A percentile compares a stretch with the other conserved stretches of the same genome.
These are phyloP conservation scores for Penicillium mononematosum DNA, from an alignment of 495 filamentous ascomycete species.

Conservation along the genomic window DNA sequence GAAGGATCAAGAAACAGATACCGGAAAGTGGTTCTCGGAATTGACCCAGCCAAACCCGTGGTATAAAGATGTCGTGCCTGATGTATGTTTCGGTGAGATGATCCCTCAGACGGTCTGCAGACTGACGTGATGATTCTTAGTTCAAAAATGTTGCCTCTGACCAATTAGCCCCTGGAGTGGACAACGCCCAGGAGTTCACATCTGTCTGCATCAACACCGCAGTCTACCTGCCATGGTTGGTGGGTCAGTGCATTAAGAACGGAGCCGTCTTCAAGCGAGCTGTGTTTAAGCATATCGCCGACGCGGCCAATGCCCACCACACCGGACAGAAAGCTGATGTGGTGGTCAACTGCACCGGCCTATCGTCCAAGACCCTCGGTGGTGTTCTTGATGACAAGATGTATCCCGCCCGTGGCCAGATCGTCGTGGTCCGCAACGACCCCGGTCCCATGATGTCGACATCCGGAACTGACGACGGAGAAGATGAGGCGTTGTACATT, in stretches of 20 bases:
- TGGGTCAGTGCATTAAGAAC: constrained; percentile 67
- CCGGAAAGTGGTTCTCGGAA: constrained; percentile 57
- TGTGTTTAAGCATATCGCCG: constrained; percentile 66
- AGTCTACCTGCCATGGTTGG: constrained; percentile 80
- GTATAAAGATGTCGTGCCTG: constrained; percentile 75
- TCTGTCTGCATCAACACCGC: constrained; percentile 91
- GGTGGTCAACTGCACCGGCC: constrained; percentile 84
- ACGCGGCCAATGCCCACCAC: constrained; percentile 66
- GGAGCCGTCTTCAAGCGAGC: constrained; percentile 64
- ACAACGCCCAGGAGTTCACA: constrained; percentile 72
- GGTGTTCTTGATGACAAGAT: constrained; percentile 78
- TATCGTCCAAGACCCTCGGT: constrained; percentile 69
- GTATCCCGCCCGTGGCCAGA: constrained; percentile 79
- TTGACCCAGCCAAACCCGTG: constrained; percentile 71
- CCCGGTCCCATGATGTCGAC: constrained; percentile 64
- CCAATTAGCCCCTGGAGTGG: constrained; percentile 57
- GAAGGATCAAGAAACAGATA: constrained; percentile 54
- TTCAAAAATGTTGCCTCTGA: constrained; percentile 55
- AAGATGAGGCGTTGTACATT: constrained; percentile 79
- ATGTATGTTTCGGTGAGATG: constrained; percentile 47
- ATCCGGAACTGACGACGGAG: constrained; percentile 78
- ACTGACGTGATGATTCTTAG: constrained; percentile 25
- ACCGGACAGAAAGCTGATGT: constrained; percentile 62
- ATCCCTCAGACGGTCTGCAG: neutral
- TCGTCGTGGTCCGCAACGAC: constrained; percentile 83